Percentiles rank a stretch among this genome's conserved stretches.
phyloP scores from a whole-genome alignment of 352 stramenopile species.

The Pythium plurisporium region DNA sequence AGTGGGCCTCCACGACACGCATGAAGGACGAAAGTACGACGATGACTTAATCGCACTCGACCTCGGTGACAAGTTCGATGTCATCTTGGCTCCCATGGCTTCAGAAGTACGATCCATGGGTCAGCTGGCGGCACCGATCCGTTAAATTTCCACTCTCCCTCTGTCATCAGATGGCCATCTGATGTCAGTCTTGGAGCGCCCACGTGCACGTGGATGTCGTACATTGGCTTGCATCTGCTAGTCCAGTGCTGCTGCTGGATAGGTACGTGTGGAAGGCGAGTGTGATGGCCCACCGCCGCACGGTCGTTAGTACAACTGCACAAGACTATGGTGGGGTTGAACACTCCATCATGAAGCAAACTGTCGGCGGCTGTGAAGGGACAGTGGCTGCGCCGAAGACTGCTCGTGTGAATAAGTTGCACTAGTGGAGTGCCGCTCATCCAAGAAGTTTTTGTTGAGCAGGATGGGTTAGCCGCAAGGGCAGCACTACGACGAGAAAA shows the following conservation, averaged over 20 bases:
- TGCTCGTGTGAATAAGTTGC: conserved; percentile 1
- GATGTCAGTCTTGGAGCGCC: conserved; percentile 5
- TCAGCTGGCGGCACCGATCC: conserved; percentile 6
- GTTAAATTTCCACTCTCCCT: neutral
- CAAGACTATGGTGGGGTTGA: neutral
- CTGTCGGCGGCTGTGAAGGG: neutral
- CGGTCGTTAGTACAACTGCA: conserved; percentile 10
- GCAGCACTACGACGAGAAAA: conserved; percentile 4
- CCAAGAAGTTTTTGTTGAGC: no score
- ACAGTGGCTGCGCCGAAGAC: conserved; percentile 1
- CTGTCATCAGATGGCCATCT: conserved; percentile 4
- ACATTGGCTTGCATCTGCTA: no score
- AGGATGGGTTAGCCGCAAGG: neutral
- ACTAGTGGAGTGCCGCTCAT: neutral
- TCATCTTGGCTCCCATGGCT: conserved; percentile 9
- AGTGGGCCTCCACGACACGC: conserved; percentile 1
- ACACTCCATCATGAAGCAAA: neutral
- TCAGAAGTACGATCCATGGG: neutral
- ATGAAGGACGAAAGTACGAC: neutral
- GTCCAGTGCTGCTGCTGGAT: no score
- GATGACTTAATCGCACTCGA: conserved; percentile 7
- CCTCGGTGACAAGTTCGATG: conserved; percentile 4
- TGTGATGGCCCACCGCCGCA: neutral
- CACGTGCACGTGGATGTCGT: neutral
- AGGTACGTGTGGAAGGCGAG: neutral